Conservation (phyloP, 805 yeast species). For the Candida nitratophila region DNA sequence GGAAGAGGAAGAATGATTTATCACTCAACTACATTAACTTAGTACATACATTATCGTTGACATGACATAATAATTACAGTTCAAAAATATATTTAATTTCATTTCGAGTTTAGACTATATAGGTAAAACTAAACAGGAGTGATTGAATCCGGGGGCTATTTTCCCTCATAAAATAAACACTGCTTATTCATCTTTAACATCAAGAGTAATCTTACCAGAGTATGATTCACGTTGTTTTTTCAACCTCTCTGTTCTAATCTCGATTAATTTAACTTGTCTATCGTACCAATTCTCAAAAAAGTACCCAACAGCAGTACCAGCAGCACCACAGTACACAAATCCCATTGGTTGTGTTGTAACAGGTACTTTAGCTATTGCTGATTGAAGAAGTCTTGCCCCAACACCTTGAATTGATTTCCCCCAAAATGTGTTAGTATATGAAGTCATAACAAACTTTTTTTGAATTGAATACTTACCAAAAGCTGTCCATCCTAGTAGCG, state of each 20-base stretch:
- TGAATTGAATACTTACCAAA: not conserved
- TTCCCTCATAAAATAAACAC: no score
- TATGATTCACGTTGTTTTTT: constrained; percentile 1
- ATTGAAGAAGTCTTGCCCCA: constrained; percentile 36
- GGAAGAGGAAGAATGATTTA: not conserved
- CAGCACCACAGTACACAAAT: constrained; percentile 35
- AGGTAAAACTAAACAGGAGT: no score
- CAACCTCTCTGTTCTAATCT: constrained; percentile 29
- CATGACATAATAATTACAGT: no score
- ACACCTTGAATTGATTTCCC: constrained; percentile 21
- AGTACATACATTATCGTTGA: no score
- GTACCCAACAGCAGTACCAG: constrained; percentile 37
- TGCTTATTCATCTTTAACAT: no score
- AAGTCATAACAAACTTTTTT: not conserved
- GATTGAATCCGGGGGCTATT: no score
- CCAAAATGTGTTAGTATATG: not conserved
- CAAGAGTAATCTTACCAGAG: not conserved
- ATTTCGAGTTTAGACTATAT: no score
- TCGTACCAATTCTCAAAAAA: constrained; percentile 31
- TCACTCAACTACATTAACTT: no score
- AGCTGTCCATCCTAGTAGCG: not conserved
- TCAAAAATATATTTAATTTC: no score
- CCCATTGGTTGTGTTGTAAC: constrained; percentile 30
- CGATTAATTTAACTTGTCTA: constrained; percentile 30
- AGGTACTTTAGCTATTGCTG: constrained; percentile 36